These are phyloP conservation scores for Colletotrichum incanum DNA, from an alignment of 2,329 filamentous ascomycete genomes.

Conservation along the genomic window DNA sequence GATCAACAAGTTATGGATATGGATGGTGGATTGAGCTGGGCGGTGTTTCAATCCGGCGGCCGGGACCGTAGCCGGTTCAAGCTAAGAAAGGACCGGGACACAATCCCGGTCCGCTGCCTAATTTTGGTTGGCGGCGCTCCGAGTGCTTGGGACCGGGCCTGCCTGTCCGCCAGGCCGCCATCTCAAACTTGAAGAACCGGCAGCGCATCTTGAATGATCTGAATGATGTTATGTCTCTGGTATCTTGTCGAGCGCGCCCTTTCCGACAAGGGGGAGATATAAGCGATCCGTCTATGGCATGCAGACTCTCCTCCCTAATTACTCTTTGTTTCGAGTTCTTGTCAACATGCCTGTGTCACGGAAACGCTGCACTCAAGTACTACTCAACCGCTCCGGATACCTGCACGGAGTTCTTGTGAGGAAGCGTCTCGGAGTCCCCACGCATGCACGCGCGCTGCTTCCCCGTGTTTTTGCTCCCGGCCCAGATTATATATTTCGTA, in stretches of 20 bases:
- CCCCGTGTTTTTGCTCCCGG: slow-evolving; percentile 20
- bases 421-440: neutral
- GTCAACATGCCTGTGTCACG: neutral
- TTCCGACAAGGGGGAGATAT: neutral
- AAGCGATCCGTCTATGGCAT: neutral
- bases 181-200: neutral
- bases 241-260: slow-evolving; percentile 4
- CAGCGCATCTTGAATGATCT: neutral
- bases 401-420: slow-evolving; percentile 7
- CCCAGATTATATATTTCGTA: slow-evolving; percentile 9
- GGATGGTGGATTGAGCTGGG: neutral
- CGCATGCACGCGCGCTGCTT: slow-evolving; percentile 8
- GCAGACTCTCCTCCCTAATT: neutral
- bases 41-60: slow-evolving; percentile 3
- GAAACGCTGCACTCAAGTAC: neutral
- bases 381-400: neutral
- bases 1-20: neutral
- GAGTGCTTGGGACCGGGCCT: slow-evolving; percentile 22
- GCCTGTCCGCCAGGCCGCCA: neutral
- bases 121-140: slow-evolving; percentile 3
- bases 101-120: slow-evolving; percentile 29
- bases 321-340: neutral
- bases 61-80: slow-evolving; percentile 36
- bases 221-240: neutral
- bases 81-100: slow-evolving; percentile 23